Percentiles rank a stretch among this genome's conserved stretches.
These are phyloP conservation scores for Alternaria metachromatica DNA, from an alignment of 2,329 filamentous ascomycete genomes.

Conservation along the genomic window DNA sequence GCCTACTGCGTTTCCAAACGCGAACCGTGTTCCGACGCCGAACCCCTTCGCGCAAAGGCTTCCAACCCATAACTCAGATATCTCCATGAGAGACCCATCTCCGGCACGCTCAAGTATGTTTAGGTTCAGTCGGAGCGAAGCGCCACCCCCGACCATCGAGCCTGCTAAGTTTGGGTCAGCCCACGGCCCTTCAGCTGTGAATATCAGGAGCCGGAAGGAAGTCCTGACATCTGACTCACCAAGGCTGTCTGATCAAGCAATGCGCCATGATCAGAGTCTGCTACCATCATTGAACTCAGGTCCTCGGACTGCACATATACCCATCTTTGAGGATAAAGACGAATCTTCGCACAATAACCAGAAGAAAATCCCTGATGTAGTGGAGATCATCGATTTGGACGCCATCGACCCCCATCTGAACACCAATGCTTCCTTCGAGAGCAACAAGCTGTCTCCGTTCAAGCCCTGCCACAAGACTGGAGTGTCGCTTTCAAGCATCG, in stretches of 20 bases:
- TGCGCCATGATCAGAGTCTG: constrained; percentile 26
- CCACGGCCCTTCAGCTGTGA: constrained; percentile 17
- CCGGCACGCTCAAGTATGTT: constrained; percentile 19
- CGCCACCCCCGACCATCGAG: background rate
- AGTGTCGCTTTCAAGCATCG: constrained; percentile 32
- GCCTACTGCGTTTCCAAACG: constrained; percentile 14
- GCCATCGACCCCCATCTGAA: constrained; percentile 21
- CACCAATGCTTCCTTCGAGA: constrained; percentile 1
- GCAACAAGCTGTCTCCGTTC: constrained; percentile 18
- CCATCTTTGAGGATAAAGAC: background rate
- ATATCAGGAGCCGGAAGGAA: constrained; percentile 39
- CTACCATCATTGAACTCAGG: background rate
- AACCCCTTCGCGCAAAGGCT: constrained; percentile 25
- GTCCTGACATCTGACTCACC: constrained; percentile 14
- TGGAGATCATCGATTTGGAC: constrained; percentile 34
- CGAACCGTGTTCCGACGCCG: constrained; percentile 27
- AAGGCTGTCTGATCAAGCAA: constrained; percentile 6
- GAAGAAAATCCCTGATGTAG: background rate
- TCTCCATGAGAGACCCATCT: constrained; percentile 33
- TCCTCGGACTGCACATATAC: background rate
- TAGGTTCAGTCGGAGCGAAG: constrained; percentile 12
- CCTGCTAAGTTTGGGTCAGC: constrained; percentile 24
- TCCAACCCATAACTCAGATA: constrained; percentile 22
- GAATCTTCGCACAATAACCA: background rate
- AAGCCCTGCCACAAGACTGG: constrained; percentile 31